Evolutionary conservation across 1,284 basidiomycete species (phyloP).

Genomic region (Ganoderma boninense): DNA sequence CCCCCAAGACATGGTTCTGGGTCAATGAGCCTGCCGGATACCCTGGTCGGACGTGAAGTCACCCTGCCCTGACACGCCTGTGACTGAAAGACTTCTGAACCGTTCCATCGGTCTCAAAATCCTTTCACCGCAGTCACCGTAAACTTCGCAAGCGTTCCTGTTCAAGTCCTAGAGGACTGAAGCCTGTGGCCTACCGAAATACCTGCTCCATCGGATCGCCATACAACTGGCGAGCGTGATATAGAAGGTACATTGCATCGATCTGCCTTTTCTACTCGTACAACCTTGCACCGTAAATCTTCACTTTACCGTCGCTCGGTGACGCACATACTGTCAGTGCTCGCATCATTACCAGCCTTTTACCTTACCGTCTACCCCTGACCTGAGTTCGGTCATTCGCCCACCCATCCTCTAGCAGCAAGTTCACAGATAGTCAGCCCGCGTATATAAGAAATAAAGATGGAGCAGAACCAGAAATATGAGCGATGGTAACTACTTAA

Average conservation of each 20-base stretch:
- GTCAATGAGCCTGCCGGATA: no score
- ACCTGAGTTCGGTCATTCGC: conserved; percentile 43
- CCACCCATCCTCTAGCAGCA: conserved; percentile 54
- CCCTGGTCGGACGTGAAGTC: no score
- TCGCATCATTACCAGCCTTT: neutral
- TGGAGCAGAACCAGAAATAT: neutral
- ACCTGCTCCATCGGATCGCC: neutral
- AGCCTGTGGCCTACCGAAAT: no score
- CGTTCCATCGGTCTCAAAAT: no score
- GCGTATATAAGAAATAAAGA: neutral
- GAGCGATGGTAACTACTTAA: neutral
- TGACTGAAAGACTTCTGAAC: no score
- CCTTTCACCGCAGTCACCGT: no score
- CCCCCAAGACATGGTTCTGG: no score
- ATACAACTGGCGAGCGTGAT: neutral
- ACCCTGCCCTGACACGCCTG: no score
- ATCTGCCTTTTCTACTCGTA: neutral
- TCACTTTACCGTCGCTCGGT: neutral
- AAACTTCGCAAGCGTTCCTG: no score
- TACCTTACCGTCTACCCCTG: neutral
- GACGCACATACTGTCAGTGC: neutral
- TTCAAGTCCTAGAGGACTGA: no score
- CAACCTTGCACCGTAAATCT: no score
- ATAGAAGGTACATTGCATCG: neutral
- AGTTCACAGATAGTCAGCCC: neutral